Base-by-base conservation (phyloP, 306 rosid genomes). In the Ziziphus jujuba region DNA sequence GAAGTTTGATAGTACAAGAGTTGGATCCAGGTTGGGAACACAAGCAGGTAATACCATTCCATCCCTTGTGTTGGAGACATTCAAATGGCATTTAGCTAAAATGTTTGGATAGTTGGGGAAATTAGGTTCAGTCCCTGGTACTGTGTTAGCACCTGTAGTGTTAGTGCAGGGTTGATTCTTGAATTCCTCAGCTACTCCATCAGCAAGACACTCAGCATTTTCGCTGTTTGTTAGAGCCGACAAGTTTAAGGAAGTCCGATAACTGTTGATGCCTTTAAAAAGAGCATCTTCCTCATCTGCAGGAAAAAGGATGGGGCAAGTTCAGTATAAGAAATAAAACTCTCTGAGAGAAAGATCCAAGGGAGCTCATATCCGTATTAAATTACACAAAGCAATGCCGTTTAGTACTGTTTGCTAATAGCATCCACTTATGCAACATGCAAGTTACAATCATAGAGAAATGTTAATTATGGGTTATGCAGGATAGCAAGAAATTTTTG, bases 111-210 rank as follows among this genome's bases (percentile, higher is more conserved):
- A 92, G 82, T 85, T 71, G 17, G 92, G 9, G 33, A 92, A 87
- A 65, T 82, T 88, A 24, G 98, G 89, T 66, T 92, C 98, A 2
- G 93, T 89, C 70, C 98, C 98, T 43, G 87, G 87, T 47, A 92
- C 87, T 0, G 97, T 89, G 83, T 89, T 89, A 65, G 98, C 79
- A 38, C 98, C 98, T 31, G 96, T 92, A 54, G 89, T 69, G 82
- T 92, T 92, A 65, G 97, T 89, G 59, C 98, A 89, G 33, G 88
- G 88, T 80, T 82, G 87, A 11, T 77, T 59, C 86, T 87, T 88
- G 82, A 92, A 89, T 72, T 92, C 90, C 34, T 82, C 91, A 49
- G 98, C 91, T 20, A 92, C 69, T 80, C 82, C 51, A 38, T 84
- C 83, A 16, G 98, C 98, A 14, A 92, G 83, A 75, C 97, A 92